Evolutionary conservation across 1,284 basidiomycete genomes (phyloP), one percentile per base, ranked within the genome.

Genomic region (Ceratobasidium sp.): DNA sequence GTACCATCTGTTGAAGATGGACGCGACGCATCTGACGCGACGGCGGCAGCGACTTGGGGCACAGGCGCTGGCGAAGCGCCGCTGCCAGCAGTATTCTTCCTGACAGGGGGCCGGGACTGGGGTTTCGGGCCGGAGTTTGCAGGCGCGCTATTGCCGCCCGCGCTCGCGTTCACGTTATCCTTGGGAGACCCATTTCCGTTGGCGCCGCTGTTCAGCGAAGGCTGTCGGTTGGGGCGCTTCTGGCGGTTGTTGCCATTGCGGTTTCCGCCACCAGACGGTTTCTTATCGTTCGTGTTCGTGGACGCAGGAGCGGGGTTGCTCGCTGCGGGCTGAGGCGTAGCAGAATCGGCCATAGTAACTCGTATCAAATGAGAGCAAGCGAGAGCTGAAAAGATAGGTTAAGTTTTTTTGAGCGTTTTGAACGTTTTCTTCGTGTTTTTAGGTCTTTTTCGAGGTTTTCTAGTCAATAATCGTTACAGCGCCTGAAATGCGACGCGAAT

Each of bases 381-480:
- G 75, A 68, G 65, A 77, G 75, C 75, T 70, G 75, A 77, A 76
- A 78, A 74, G n/a, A 68, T 79, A 79, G 52, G 50, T 70, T 56
- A 76, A 74, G 77, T 78, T 75, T 80, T 78, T 84, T 85, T 86
- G 84, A 80, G 82, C 79, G 83, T 87, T 86, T 86, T 87, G 83
- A 78, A 80, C 88, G 86, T 90, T 91, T 91, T 89, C 64, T 70
- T 38, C 86, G 83, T 81, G 83, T 83, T 88, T 90, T 89, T 85
- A 80, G 33, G 80, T 44, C 83, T 87, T 88, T 88, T 80, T 81
- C 79, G 42, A 61, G 28, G 79, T 80, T 81, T 80, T 76, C 74
- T 69, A 50, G 66, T 61, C 65, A 50, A 77, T 77, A 77, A 40
- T 67, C 54, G 75, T 77, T 77, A 77, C 75, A 68, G 75, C 75